These are phyloP conservation scores for Epichloe gansuensis DNA, from an alignment of 2,329 filamentous ascomycete species.

Conservation along the genomic window DNA sequence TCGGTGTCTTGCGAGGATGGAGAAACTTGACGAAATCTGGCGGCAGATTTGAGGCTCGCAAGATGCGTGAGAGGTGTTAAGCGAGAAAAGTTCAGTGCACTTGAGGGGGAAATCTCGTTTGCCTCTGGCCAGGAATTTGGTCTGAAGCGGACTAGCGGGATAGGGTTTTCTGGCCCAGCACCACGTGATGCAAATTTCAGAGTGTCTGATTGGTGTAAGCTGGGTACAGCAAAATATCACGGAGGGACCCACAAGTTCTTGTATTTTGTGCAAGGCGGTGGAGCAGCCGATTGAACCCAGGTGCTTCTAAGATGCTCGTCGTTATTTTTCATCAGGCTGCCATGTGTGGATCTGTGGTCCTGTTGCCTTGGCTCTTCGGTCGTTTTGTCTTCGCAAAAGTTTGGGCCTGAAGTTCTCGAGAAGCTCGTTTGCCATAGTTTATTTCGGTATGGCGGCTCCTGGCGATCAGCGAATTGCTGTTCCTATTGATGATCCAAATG, in stretches of 20 bases:
- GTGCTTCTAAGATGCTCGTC: background rate
- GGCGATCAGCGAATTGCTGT: slow-evolving; percentile 58
- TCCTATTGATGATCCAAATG: slow-evolving; percentile 87
- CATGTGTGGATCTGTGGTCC: background rate
- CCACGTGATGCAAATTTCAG: slow-evolving; percentile 22
- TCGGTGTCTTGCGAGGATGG: slow-evolving; percentile 34
- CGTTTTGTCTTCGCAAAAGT: background rate
- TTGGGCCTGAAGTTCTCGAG: background rate
- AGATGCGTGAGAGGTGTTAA: slow-evolving; percentile 34
- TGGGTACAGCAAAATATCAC: background rate
- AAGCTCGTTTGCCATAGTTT: background rate
- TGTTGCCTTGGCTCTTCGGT: background rate
- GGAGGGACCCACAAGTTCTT: slow-evolving; percentile 1
- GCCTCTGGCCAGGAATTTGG: slow-evolving; percentile 26
- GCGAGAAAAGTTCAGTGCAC: slow-evolving; percentile 37
- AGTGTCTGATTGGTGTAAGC: slow-evolving; percentile 10
- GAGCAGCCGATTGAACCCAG: background rate
- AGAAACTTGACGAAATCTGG: slow-evolving; percentile 42
- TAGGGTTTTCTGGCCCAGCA: slow-evolving; percentile 26
- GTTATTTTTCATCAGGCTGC: slow-evolving; percentile 3
- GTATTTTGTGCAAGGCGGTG: slow-evolving; percentile 8
- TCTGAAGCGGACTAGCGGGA: slow-evolving; percentile 23
- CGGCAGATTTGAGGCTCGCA: slow-evolving; percentile 43
- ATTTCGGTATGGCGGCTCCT: slow-evolving; percentile 44
- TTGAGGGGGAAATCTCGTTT: slow-evolving; percentile 22